These are phyloP conservation scores for Takakia lepidozioides DNA, from an alignment of 225 moss, liverwort and hornwort genomes.

Conservation along the genomic window DNA sequence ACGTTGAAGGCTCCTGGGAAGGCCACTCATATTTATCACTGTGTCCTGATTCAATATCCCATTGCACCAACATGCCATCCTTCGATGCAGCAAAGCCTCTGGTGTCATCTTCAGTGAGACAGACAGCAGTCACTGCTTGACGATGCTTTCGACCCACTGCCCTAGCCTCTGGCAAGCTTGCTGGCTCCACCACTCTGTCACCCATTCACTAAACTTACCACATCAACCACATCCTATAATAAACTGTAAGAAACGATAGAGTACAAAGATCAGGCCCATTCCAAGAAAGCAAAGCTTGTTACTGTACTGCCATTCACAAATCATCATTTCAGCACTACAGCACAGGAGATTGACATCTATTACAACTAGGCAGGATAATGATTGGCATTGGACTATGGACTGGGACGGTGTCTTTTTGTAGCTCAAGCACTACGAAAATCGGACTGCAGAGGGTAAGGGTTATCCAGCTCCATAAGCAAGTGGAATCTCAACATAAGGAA, in stretches of 20 bases:
- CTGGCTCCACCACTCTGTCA: constrained; percentile 69
- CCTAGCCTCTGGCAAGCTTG: constrained; percentile 30
- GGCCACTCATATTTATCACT: constrained; percentile 74
- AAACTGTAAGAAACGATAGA: too few relatives aligned
- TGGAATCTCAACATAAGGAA: too few relatives aligned
- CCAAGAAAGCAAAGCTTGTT: background rate
- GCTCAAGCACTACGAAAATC: too few relatives aligned
- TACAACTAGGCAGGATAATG: too few relatives aligned
- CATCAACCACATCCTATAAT: too few relatives aligned
- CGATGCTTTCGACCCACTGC: constrained; percentile 79
- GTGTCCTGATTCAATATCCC: constrained; percentile 82
- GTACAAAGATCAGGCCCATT: constrained; percentile 6
- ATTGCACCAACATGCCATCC: constrained; percentile 83
- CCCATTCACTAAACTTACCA: too few relatives aligned
- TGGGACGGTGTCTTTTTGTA: too few relatives aligned
- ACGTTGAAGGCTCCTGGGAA: constrained; percentile 43
- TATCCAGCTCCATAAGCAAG: too few relatives aligned
- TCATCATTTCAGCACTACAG: too few relatives aligned
- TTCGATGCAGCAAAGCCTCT: constrained; percentile 90
- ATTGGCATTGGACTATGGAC: too few relatives aligned
- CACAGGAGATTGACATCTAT: too few relatives aligned
- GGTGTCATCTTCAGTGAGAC: constrained; percentile 71
- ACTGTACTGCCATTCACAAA: background rate
- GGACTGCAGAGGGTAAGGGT: too few relatives aligned
- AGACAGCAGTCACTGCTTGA: constrained; percentile 81